Base-by-base conservation (phyloP, 2,329 filamentous ascomycete genomes). In the Sclerotinia borealis region DNA sequence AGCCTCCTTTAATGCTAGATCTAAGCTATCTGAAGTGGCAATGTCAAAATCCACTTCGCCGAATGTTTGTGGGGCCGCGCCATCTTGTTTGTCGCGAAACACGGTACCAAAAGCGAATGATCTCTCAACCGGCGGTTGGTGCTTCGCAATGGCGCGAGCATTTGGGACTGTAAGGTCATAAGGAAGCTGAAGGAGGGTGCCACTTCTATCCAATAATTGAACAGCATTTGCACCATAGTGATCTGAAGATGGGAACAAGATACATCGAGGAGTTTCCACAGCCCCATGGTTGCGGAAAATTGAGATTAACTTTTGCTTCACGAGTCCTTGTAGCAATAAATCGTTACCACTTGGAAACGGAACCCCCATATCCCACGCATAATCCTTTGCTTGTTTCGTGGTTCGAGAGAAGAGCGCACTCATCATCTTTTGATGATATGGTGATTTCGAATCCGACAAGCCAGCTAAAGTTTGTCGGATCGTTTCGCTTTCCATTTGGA, bases 11-110 rank as follows among this genome's bases (percentile, higher is more conserved):
- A 97, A 76, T 1, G 92, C 89, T 51, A 96, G 79, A 71, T 98
- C 92, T 6, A 92, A 77, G 1, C 89, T 88, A 69, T 93, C 88
- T 50, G 85, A 84, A 0, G 92, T 93, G n/a, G 96, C 84, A 65
- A 99, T 92, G 76, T 99, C 95, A 74, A 98, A 99, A 74, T 98
- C 93, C 2, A 96, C 93, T 73, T 98, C 95, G 11, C 91, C 89
- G 73, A 91, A 89, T 71, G 88, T 89, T 63, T 84, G 83, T 8
- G 95, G 95, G 69, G 96, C 90, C 2, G 91, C 90, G 9, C 91
- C 92, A 62, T 87, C 87, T 55, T 86, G 81, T 51, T 84, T 87
- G 67, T 96, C 90, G 47, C 95, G 85, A 73, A 92, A 98, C 1
- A 98, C 92, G 39, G 83, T 88, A 8, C 92, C 93, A 74, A 99